These are phyloP conservation scores for Ceratonia siliqua DNA, from an alignment of 306 rosid genomes.

Conservation along the genomic window DNA sequence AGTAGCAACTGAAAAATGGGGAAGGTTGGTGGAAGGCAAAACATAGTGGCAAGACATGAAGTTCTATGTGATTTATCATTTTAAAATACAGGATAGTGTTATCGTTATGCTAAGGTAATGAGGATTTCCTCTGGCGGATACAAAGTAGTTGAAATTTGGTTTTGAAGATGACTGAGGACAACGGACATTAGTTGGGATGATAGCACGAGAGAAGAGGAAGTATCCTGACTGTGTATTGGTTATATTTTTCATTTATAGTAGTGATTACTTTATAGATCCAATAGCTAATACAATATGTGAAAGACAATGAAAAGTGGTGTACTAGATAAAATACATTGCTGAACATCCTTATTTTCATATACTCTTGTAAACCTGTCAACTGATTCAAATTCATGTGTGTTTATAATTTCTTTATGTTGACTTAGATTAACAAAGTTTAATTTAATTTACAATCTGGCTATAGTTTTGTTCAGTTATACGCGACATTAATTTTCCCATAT, in stretches of 20 bases:
- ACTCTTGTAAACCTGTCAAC: background rate
- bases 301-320: background rate
- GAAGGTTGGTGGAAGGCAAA: background rate
- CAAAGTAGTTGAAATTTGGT: background rate
- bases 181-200: background rate
- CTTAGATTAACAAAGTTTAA: too few relatives aligned
- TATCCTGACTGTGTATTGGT: background rate
- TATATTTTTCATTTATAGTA: background rate
- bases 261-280: background rate
- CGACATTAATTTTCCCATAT: background rate
- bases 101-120: background rate
- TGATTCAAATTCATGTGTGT: too few relatives aligned
- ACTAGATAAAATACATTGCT: background rate
- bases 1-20: background rate
- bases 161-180: slow-evolving; percentile 1
- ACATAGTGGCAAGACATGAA: background rate
- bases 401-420: too few relatives aligned
- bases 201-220: background rate
- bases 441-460: background rate
- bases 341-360: background rate
- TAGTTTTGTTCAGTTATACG: background rate
- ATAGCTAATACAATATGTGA: background rate
- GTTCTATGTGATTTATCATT: background rate
- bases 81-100: background rate
- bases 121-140: background rate